Percentiles rank a stretch among this genome's conserved stretches.
Evolutionary conservation across 306 rosid genomes (phyloP).

Genomic region (Cicer bijugum): DNA sequence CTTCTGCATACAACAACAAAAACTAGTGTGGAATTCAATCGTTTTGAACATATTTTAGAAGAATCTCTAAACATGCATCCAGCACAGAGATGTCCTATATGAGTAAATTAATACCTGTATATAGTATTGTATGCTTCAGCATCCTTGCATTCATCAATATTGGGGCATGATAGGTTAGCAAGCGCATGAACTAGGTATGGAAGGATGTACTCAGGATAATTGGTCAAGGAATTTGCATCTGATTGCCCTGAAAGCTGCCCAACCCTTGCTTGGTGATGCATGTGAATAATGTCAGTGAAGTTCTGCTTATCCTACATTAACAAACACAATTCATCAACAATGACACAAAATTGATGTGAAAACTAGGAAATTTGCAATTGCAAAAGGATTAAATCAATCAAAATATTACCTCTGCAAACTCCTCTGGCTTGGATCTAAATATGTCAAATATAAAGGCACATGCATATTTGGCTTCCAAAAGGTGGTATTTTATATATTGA

Average conservation of each 20-base stretch:
- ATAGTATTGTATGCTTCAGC: constrained; percentile 69
- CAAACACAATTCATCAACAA: constrained; percentile 40
- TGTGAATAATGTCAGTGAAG: constrained; percentile 83
- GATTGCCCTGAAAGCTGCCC: constrained; percentile 67
- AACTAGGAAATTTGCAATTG: constrained; percentile 34
- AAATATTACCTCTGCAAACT: constrained; percentile 75
- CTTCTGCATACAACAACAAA: neutral
- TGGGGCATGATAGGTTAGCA: constrained; percentile 90
- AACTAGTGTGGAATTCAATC: neutral
- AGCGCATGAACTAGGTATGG: constrained; percentile 86
- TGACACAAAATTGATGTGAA: constrained; percentile 36
- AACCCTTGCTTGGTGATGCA: constrained; percentile 77
- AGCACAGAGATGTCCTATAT: constrained; percentile 17
- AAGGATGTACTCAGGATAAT: constrained; percentile 82
- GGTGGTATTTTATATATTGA: constrained; percentile 78
- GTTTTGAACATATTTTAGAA: constrained; percentile 12
- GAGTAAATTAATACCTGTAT: constrained; percentile 66
- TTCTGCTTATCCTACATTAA: constrained; percentile 75
- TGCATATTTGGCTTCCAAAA: constrained; percentile 87
- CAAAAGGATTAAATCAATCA: constrained; percentile 35
- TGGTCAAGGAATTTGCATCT: constrained; percentile 69
- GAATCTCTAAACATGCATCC: constrained; percentile 10
- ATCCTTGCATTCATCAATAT: constrained; percentile 88
- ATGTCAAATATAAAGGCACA: constrained; percentile 78
- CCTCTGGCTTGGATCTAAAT: constrained; percentile 59